These are phyloP conservation scores for Albophoma yamanashiensis DNA, from an alignment of 2,329 filamentous ascomycete species.

Conservation along the genomic window DNA sequence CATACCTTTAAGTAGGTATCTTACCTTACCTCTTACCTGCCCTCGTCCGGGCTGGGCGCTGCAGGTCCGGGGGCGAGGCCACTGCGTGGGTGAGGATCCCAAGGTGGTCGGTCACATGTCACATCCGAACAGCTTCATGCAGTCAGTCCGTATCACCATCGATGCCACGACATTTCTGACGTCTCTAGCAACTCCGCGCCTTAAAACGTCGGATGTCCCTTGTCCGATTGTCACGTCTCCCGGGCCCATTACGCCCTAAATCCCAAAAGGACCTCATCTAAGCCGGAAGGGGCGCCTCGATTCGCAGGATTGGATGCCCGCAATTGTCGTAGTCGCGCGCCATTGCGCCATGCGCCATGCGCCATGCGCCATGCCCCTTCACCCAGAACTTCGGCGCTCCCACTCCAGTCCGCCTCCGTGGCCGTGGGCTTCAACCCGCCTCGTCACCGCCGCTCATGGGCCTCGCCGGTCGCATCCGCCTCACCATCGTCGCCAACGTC, in stretches of 20 bases:
- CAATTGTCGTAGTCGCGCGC: background rate
- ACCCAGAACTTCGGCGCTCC: too few species aligned
- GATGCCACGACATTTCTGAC: background rate
- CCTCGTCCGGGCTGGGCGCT: background rate
- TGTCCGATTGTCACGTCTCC: background rate
- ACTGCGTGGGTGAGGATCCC: too few species aligned
- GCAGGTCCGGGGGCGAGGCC: background rate
- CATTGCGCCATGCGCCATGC: background rate
- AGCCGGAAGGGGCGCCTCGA: background rate
- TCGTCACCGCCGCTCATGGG: background rate
- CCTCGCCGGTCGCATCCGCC: background rate
- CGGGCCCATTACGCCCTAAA: background rate
- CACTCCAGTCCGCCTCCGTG: background rate
- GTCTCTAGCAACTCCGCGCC: background rate
- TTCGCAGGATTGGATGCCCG: background rate
- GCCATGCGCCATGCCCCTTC: background rate
- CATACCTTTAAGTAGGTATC: too few species aligned
- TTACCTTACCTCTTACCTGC: too few species aligned
- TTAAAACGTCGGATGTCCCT: background rate
- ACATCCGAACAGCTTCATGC: background rate
- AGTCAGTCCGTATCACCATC: background rate
- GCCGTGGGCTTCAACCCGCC: background rate
- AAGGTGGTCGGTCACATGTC: too few species aligned
- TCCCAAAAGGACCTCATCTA: background rate
- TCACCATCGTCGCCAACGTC: constrained; percentile 4